Evolutionary conservation across 2,329 filamentous ascomycete genomes (phyloP).

Genomic region (Sporothrix brunneoviolacea): DNA sequence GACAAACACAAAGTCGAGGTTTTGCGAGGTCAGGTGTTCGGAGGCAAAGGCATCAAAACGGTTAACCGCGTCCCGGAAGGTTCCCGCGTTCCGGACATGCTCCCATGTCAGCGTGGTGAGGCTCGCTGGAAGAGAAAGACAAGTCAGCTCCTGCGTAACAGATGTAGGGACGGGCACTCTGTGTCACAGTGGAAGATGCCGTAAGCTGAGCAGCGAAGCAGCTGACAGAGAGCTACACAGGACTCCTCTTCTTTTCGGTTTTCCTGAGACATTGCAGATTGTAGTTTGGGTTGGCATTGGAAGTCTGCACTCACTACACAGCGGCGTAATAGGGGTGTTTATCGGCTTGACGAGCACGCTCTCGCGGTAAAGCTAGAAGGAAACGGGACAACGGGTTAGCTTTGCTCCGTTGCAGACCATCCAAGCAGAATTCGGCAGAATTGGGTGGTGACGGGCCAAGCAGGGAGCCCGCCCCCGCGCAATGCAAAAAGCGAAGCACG

Average conservation of each 20-base stretch:
- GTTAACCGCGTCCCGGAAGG: constrained; percentile 93
- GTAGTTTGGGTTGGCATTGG: too few species aligned
- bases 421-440: too few species aligned
- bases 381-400: not conserved
- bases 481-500: constrained; percentile 4
- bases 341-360: constrained; percentile 96
- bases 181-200: not conserved
- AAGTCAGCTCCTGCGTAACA: not conserved
- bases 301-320: constrained; percentile 76
- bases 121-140: constrained; percentile 57
- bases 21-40: constrained; percentile 84
- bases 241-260: too few species aligned
- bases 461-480: not conserved
- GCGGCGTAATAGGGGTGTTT: constrained; percentile 95
- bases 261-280: too few species aligned
- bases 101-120: constrained; percentile 98
- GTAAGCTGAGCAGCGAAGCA: too few species aligned
- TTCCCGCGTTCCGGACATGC: constrained; percentile 93
- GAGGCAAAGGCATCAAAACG: constrained; percentile 90
- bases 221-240: too few species aligned
- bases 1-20: constrained; percentile 95
- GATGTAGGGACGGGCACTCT: too few species aligned
- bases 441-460: too few species aligned
- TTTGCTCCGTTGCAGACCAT: too few species aligned
- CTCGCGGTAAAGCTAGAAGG: constrained; percentile 75